Percentiles rank a stretch among this genome's conserved stretches.
These are phyloP conservation scores for Ophiocordyceps camponoti-saundersi DNA, from an alignment of 2,329 filamentous ascomycete genomes.

Conservation along the genomic window DNA sequence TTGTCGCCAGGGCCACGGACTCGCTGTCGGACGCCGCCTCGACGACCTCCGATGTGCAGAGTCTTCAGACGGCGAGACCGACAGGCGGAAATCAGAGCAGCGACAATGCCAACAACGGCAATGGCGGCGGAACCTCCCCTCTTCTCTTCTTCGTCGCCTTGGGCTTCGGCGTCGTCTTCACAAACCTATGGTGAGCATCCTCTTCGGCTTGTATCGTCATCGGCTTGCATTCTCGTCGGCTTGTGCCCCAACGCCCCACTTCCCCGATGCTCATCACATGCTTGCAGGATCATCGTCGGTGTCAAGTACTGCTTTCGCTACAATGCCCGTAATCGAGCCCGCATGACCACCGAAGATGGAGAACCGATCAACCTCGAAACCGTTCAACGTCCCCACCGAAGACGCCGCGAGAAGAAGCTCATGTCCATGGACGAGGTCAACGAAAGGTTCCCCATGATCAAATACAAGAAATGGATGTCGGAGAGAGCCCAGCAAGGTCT, in stretches of 20 bases:
- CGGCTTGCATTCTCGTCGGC: not conserved
- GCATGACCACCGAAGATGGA: constrained; percentile 62
- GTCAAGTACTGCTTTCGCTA: constrained; percentile 99
- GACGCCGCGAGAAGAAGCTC: constrained; percentile 88
- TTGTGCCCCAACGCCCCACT: no score
- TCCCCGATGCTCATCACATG: constrained; percentile 7
- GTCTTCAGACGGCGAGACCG: constrained; percentile 4
- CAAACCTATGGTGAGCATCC: constrained; percentile 74
- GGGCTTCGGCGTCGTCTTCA: constrained; percentile 96
- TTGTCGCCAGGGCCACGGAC: constrained; percentile 15
- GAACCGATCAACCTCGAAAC: constrained; percentile 77
- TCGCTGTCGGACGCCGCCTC: constrained; percentile 3
- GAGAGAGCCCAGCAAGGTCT: constrained; percentile 69
- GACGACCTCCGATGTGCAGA: constrained; percentile 4
- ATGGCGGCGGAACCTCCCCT: constrained; percentile 21
- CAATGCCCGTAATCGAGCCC: constrained; percentile 76
- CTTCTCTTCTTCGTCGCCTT: constrained; percentile 76
- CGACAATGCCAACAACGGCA: constrained; percentile 6
- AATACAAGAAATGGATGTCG: constrained; percentile 92
- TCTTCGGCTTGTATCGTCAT: no score
- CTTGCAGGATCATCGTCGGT: constrained; percentile 89
- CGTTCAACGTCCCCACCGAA: constrained; percentile 70
- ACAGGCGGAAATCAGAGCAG: constrained; percentile 5
- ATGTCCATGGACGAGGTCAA: constrained; percentile 99
- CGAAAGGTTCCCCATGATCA: constrained; percentile 84